Percentiles rank a stretch among this genome's conserved stretches.
Evolutionary conservation across 2,329 filamentous ascomycete genomes (phyloP).

Genomic region (Talaromyces verruculosus): DNA sequence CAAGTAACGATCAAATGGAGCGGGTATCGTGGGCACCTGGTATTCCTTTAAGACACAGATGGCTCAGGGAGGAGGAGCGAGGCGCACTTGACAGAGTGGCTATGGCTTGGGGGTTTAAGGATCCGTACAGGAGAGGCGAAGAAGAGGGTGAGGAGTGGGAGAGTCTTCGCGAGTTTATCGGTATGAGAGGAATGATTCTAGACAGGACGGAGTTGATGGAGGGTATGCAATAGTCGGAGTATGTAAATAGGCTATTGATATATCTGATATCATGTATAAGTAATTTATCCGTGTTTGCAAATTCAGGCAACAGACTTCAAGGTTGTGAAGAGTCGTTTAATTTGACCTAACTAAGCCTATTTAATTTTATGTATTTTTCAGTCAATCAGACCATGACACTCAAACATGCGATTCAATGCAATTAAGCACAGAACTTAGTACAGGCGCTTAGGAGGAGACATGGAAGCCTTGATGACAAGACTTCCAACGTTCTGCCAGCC

Average conservation of each 20-base stretch:
- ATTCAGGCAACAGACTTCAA: background rate
- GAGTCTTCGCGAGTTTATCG: slow-evolving; percentile 75
- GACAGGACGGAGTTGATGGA: slow-evolving; percentile 89
- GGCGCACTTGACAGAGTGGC: slow-evolving; percentile 83
- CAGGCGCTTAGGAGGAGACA: slow-evolving; percentile 96
- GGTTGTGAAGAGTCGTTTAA: slow-evolving; percentile 6
- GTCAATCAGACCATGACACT: background rate
- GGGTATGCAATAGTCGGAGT: slow-evolving; percentile 69
- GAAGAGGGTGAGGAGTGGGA: slow-evolving; percentile 93
- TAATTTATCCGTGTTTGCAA: background rate
- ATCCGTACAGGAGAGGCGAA: slow-evolving; percentile 75
- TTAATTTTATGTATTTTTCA: slow-evolving; percentile 13
- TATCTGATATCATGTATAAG: background rate
- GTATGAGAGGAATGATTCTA: slow-evolving; percentile 81
- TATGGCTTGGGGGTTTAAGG: slow-evolving; percentile 86
- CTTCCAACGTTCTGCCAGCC: slow-evolving; percentile 99
- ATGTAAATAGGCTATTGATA: background rate
- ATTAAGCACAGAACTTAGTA: slow-evolving; percentile 65
- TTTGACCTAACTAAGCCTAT: slow-evolving; percentile 21
- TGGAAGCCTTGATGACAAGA: slow-evolving; percentile 99
- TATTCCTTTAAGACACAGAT: slow-evolving; percentile 75
- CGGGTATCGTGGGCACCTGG: slow-evolving; percentile 87
- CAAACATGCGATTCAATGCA: slow-evolving; percentile 26
- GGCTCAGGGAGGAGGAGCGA: slow-evolving; percentile 86
- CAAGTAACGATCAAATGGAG: slow-evolving; percentile 91